A percentile compares a stretch with the other conserved stretches of the same genome.
Conservation (phyloP, 2,329 filamentous ascomycete species). For the Elsinoe perseae region DNA sequence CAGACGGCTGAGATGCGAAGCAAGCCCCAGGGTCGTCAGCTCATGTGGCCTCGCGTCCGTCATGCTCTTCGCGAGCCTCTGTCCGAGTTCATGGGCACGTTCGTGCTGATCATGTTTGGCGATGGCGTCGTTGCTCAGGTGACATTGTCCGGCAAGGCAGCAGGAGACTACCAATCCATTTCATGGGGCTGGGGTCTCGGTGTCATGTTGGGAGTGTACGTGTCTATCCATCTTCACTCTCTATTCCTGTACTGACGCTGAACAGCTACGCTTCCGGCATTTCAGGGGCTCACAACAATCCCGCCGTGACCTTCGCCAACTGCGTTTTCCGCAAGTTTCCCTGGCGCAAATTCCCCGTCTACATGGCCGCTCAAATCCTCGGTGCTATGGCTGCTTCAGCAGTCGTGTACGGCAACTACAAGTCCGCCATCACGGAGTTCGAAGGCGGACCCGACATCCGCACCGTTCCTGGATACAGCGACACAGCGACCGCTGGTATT, state of each 20-base stretch:
- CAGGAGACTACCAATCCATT: slow-evolving; percentile 48
- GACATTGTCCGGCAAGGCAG: slow-evolving; percentile 45
- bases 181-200: slow-evolving; percentile 35
- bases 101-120: slow-evolving; percentile 61
- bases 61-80: slow-evolving; percentile 50
- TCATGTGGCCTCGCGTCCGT: slow-evolving; percentile 49
- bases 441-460: slow-evolving; percentile 54
- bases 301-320: slow-evolving; percentile 62
- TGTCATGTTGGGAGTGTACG: slow-evolving; percentile 39
- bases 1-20: slow-evolving; percentile 22
- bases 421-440: slow-evolving; percentile 55
- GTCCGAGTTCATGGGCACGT: slow-evolving; percentile 60
- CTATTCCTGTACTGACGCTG: slow-evolving; percentile 58
- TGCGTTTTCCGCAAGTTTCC: slow-evolving; percentile 61
- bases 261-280: slow-evolving; percentile 61
- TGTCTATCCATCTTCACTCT: slow-evolving; percentile 58
- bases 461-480: slow-evolving; percentile 49
- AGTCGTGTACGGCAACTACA: slow-evolving; percentile 41
- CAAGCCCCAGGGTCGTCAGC: slow-evolving; percentile 22
- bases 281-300: slow-evolving; percentile 58
- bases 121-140: slow-evolving; percentile 66
- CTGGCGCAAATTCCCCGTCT: slow-evolving; percentile 63
- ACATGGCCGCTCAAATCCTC: slow-evolving; percentile 57
- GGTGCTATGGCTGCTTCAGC: slow-evolving; percentile 55
- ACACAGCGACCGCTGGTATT: slow-evolving; percentile 55